Percentiles rank a stretch among this genome's conserved stretches.
Evolutionary conservation across 768 basidiomycete genomes (phyloP).

Genomic region (Phlegmacium glaucopus): DNA sequence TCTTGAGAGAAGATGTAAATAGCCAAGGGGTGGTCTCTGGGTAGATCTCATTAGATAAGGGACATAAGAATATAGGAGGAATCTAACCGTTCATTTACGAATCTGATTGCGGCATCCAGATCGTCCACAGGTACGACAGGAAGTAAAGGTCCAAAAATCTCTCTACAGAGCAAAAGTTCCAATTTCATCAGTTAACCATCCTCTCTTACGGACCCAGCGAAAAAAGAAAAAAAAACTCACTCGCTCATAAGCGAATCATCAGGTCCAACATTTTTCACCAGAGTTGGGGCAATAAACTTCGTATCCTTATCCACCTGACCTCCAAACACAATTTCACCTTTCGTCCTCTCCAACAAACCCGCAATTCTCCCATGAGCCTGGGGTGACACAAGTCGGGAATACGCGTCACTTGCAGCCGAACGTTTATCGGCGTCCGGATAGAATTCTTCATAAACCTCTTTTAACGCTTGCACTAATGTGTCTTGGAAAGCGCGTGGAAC

Average conservation of each 20-base stretch:
- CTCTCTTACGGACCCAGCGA: too few species aligned
- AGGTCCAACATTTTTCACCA: constrained; percentile 57
- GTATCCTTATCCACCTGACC: constrained; percentile 56
- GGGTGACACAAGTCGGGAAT: constrained; percentile 48
- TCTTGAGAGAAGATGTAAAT: constrained; percentile 76
- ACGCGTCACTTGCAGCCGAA: constrained; percentile 38
- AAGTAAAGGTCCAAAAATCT: constrained; percentile 82
- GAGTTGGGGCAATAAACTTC: constrained; percentile 68
- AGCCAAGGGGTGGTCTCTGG: constrained; percentile 69
- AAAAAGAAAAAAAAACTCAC: constrained; percentile 40
- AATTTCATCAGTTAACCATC: too few species aligned
- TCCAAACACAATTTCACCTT: constrained; percentile 63
- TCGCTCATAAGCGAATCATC: constrained; percentile 78
- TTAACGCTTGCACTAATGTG: constrained; percentile 40
- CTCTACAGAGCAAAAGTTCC: constrained; percentile 41
- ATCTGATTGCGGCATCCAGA: constrained; percentile 68
- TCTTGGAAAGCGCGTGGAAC: constrained; percentile 45
- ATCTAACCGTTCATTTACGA: constrained; percentile 56
- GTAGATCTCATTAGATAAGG: background rate
- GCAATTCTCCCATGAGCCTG: constrained; percentile 53
- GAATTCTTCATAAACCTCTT: constrained; percentile 46
- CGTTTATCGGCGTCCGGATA: constrained; percentile 47
- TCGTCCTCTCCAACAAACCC: constrained; percentile 57
- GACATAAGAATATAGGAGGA: background rate
- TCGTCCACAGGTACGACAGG: constrained; percentile 71